phyloP scores from a whole-genome alignment of 176 grass and related monocot species.

The Pharus latifolius region DNA sequence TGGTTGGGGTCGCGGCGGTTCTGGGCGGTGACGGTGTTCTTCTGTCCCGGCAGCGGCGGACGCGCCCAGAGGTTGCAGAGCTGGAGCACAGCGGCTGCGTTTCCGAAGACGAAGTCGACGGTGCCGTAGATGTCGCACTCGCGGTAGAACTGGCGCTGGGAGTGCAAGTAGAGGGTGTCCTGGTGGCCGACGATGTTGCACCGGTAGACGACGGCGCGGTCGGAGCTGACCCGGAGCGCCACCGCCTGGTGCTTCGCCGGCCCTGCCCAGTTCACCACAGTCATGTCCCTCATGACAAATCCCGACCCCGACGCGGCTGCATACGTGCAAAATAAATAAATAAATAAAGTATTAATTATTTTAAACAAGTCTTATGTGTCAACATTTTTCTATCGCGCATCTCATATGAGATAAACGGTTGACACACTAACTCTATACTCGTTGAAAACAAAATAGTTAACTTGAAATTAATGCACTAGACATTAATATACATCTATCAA shows the following conservation, averaged over 20 bases:
- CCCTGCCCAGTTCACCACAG: slow-evolving; percentile 52
- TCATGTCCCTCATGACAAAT: slow-evolving; percentile 57
- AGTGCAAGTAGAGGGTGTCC: slow-evolving; percentile 47
- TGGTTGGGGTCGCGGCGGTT: slow-evolving; percentile 29
- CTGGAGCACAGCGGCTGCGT: slow-evolving; percentile 68
- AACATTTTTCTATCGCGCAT: too few species aligned
- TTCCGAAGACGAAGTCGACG: slow-evolving; percentile 59
- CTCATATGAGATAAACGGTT: too few species aligned
- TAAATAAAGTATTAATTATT: too few species aligned
- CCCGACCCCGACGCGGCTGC: slow-evolving; percentile 43
- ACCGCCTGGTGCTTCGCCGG: slow-evolving; percentile 54
- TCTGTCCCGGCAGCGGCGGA: slow-evolving; percentile 27
- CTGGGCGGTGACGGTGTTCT: slow-evolving; percentile 59
- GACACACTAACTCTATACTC: too few species aligned
- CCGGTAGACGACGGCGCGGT: slow-evolving; percentile 46
- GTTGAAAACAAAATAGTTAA: too few species aligned
- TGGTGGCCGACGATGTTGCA: slow-evolving; percentile 50
- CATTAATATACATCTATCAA: too few species aligned
- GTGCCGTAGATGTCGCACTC: slow-evolving; percentile 54
- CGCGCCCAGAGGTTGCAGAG: slow-evolving; percentile 42
- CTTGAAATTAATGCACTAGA: too few species aligned
- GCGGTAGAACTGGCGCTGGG: slow-evolving; percentile 44
- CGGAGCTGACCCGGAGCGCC: slow-evolving; percentile 39
- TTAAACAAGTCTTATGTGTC: too few species aligned
- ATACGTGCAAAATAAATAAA: too few species aligned